Base-by-base conservation (phyloP, 495 filamentous ascomycete genomes). In the Hypoxylon trugodes region DNA sequence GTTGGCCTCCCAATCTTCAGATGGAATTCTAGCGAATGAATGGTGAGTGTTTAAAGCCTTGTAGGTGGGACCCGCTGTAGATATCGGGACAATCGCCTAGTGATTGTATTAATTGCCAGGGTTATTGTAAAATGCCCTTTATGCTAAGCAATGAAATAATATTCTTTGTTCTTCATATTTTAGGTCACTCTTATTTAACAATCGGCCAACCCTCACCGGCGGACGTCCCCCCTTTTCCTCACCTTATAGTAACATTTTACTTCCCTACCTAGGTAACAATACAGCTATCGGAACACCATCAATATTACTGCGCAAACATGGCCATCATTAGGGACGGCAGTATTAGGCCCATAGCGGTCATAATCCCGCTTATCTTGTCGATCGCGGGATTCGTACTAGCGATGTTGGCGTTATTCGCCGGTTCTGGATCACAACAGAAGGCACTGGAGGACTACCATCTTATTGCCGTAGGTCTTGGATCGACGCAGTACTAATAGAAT, bases 321-420 rank as follows among this genome's bases (percentile, higher is more conserved):
- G 18, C 22, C 7, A 24, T 49, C 41, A 73, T 78, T 9, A 59
- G 28, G 25, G 52, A 67, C 15, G 59, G 59, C 22, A 42, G 35
- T 15, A 16, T 51, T 2, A 26, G 19, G 74, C 73, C 77, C 26
- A 46, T 68, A 0, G 46, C 68, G 15, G 77, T 74, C n/a, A 19
- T 81, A n/a, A 33, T 81, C 18, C 79, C 82, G 0, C 64, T 77
- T 2, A 46, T 81, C 18, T 69, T 79, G 50, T 81, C 81, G 10
- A 79, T 88, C 22, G 82, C 79, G 13, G 84, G 86, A 33, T 87
- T 93, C 66, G 80, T 93, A 38, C 77, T 94, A 30, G 81, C 81
- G 10, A 76, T 92, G 61, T 75, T 92, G 33, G 88, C 86, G 30
- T 81, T 94, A 54, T 87, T 93, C 61, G 87, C 91, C 2, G 91